Percentiles rank a stretch among this genome's conserved stretches.
These are phyloP conservation scores for Parmales sp. DNA, from an alignment of 108 stramenopile genomes.

Conservation along the genomic window DNA sequence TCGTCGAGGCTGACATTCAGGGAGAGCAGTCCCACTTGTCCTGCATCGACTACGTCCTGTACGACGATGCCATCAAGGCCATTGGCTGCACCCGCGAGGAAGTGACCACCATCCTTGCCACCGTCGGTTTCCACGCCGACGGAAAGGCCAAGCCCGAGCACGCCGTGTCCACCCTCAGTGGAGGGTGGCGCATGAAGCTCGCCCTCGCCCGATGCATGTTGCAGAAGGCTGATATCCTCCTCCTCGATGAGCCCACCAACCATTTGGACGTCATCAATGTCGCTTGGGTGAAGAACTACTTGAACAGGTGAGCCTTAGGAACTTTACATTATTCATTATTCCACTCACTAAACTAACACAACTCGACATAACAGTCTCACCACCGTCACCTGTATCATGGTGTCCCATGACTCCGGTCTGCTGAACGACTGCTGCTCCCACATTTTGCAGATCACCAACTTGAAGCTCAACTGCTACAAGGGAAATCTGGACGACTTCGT, in stretches of 20 bases:
- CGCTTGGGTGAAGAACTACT: slow-evolving; percentile 98
- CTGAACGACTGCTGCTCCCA: slow-evolving; percentile 97
- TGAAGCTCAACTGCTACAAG: slow-evolving; percentile 91
- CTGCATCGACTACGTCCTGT: slow-evolving; percentile 88
- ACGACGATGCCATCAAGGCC: slow-evolving; percentile 62
- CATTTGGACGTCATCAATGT: slow-evolving; percentile 99
- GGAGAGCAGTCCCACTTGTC: slow-evolving; percentile 94
- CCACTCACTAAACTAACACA: not conserved
- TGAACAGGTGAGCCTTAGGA: slow-evolving; percentile 42
- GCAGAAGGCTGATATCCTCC: slow-evolving; percentile 95
- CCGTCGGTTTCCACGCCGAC: slow-evolving; percentile 90
- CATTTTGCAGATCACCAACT: slow-evolving; percentile 93
- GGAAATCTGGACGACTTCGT: slow-evolving; percentile 98
- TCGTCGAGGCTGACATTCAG: slow-evolving; percentile 98
- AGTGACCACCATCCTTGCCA: slow-evolving; percentile 75
- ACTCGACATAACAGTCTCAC: slow-evolving; percentile 44
- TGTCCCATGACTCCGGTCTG: slow-evolving; percentile 97
- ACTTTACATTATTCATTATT: not conserved
- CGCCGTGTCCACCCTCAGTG: slow-evolving; percentile 91
- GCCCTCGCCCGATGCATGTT: slow-evolving; percentile 97
- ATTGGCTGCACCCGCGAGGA: slow-evolving; percentile 63
- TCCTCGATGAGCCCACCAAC: slow-evolving; percentile 97
- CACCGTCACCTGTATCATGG: slow-evolving; percentile 93
- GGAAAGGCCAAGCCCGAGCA: slow-evolving; percentile 94
- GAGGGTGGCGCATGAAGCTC: slow-evolving; percentile 99